These are phyloP conservation scores for Nevesoporus exiguus DNA, from an alignment of 768 basidiomycete genomes.

Conservation along the genomic window DNA sequence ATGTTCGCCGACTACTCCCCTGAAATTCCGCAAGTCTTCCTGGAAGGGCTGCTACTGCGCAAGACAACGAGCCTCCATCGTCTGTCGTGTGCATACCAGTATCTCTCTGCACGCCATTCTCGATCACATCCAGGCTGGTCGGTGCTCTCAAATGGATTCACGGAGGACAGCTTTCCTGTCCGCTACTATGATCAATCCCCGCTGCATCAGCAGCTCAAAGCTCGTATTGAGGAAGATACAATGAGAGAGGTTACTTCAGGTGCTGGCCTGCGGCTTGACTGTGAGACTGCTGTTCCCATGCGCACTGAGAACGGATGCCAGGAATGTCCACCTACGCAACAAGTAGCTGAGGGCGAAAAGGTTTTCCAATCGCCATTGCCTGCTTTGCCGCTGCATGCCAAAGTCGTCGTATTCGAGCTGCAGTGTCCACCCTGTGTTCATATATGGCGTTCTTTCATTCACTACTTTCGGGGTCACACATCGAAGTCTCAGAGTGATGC, in stretches of 20 bases:
- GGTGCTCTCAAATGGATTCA: neutral
- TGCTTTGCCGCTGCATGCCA: too few species aligned
- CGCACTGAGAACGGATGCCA: too few species aligned
- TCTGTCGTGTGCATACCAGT: neutral
- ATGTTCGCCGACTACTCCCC: conserved; percentile 21
- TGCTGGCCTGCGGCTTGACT: too few species aligned
- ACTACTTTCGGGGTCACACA: too few species aligned
- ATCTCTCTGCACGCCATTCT: neutral
- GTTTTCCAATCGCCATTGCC: too few species aligned
- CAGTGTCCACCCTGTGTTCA: too few species aligned
- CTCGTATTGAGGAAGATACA: neutral
- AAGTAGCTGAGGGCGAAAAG: too few species aligned
- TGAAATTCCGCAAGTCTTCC: neutral
- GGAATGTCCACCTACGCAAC: too few species aligned
- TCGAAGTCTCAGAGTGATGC: too few species aligned
- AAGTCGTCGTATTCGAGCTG: neutral
- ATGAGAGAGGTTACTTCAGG: neutral
- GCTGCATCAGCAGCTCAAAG: neutral
- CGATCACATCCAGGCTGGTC: neutral
- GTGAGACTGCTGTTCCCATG: too few species aligned
- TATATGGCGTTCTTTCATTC: too few species aligned
- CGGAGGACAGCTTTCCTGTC: neutral
- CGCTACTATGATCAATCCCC: neutral
- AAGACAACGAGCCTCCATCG: neutral
- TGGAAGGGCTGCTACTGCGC: neutral